Evolutionary conservation across 805 yeast genomes (phyloP).

Genomic region (Cyberlindnera mycetangii): DNA sequence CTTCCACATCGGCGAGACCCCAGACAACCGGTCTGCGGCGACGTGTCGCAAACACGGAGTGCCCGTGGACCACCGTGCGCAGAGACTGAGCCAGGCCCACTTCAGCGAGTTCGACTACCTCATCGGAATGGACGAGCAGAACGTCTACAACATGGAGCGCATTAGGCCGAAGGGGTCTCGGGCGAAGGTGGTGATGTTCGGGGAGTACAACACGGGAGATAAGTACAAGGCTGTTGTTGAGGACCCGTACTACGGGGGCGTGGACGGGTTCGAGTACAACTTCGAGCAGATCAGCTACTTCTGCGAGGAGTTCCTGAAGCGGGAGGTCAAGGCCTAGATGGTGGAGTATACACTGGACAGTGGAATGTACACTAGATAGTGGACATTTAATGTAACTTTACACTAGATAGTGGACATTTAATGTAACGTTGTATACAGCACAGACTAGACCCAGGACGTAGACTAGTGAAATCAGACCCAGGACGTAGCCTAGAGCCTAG

Average conservation of each 20-base stretch:
- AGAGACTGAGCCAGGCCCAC: slow-evolving; percentile 53
- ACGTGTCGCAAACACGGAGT: slow-evolving; percentile 72
- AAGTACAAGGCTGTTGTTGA: slow-evolving; percentile 58
- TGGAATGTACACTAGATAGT: no score
- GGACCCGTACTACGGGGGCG: slow-evolving; percentile 93
- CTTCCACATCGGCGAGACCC: slow-evolving; percentile 78
- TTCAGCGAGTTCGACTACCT: slow-evolving; percentile 62
- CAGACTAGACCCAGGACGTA: no score
- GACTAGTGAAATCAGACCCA: no score
- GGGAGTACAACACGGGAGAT: slow-evolving; percentile 66
- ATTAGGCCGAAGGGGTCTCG: slow-evolving; percentile 48
- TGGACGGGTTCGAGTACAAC: slow-evolving; percentile 75
- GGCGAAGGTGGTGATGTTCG: slow-evolving; percentile 63
- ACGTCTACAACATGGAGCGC: slow-evolving; percentile 46
- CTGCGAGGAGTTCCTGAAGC: slow-evolving; percentile 62
- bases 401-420: no score
- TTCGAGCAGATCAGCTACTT: slow-evolving; percentile 75
- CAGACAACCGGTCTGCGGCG: slow-evolving; percentile 70
- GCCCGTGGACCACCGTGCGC: slow-evolving; percentile 72
- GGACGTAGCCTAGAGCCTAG: no score
- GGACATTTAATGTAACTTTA: no score
- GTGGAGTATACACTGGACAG: no score
- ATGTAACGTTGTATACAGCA: no score
- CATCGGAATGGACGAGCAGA: slow-evolving; percentile 69
- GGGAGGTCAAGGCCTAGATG: slow-evolving; percentile 34